A percentile compares a stretch with the other conserved stretches of the same genome.
phyloP scores from a whole-genome alignment of 371 early-diverging fungal species.

The Zopfochytrium polystomum region DNA sequence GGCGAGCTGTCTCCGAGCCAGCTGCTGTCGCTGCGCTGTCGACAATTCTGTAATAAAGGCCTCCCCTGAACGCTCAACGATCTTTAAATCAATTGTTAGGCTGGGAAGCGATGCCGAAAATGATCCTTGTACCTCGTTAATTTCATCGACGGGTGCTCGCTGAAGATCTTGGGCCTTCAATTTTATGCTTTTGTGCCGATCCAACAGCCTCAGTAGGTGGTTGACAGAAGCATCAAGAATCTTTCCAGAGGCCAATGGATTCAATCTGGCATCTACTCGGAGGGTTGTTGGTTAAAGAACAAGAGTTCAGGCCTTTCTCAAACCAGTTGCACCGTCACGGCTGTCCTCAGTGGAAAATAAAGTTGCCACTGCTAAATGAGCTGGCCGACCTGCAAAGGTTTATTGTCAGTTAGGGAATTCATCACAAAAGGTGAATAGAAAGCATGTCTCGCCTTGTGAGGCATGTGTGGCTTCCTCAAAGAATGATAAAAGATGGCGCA shows the following conservation, averaged over 20 bases:
- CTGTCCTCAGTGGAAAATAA: not conserved
- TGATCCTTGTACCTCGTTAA: slow-evolving; percentile 33
- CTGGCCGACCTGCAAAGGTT: not conserved
- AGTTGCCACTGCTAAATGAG: not conserved
- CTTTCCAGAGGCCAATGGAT: not conserved
- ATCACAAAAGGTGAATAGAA: no score
- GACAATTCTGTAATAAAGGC: slow-evolving; percentile 37
- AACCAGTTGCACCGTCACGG: not conserved
- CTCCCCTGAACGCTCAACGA: slow-evolving; percentile 37
- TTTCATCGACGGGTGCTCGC: slow-evolving; percentile 39
- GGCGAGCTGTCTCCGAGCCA: slow-evolving; percentile 37
- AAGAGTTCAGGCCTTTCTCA: not conserved
- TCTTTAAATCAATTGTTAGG: slow-evolving; percentile 17
- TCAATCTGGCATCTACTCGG: not conserved
- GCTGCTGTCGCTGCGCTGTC: slow-evolving; percentile 46
- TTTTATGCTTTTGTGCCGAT: slow-evolving; percentile 20
- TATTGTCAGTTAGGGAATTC: no score
- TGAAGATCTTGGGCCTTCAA: slow-evolving; percentile 35
- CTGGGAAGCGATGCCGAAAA: slow-evolving; percentile 1
- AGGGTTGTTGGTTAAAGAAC: not conserved
- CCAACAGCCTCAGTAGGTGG: slow-evolving; percentile 14
- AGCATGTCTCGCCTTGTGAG: no score
- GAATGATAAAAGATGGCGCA: no score
- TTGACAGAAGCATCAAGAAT: slow-evolving; percentile 13
- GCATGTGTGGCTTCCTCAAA: no score